Conservation (phyloP, 208 protist genomes). For the Angomonas ambiguus region DNA sequence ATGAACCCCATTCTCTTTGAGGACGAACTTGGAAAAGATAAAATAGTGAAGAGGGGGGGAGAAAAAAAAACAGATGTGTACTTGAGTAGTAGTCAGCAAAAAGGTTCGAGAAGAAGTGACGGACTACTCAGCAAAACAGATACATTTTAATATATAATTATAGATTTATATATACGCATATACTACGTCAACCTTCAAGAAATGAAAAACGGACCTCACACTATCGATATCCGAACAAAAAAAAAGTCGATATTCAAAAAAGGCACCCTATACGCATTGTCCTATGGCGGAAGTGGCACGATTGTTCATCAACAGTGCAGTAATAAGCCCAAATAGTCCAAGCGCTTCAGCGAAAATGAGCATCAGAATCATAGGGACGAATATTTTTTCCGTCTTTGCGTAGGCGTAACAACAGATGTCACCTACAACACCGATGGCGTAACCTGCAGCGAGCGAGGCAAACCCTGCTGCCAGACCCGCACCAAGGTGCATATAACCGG, state of each 20-base stretch:
- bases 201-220: background rate
- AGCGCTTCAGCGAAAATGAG: slow-evolving; percentile 99
- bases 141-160: too few species aligned
- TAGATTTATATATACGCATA: too few species aligned
- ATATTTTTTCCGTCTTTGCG: slow-evolving; percentile 96
- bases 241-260: background rate
- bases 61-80: slow-evolving; percentile 6
- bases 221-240: background rate
- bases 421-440: slow-evolving; percentile 99
- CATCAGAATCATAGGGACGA: slow-evolving; percentile 99
- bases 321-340: slow-evolving; percentile 98
- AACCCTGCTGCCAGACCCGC: slow-evolving; percentile 95
- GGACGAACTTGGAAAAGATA: too few species aligned
- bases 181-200: too few species aligned
- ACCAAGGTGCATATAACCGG: slow-evolving; percentile 95
- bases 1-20: too few species aligned
- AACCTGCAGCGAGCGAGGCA: slow-evolving; percentile 93
- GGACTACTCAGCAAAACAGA: too few species aligned
- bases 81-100: background rate
- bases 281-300: slow-evolving; percentile 48
- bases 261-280: slow-evolving; percentile 18
- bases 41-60: too few species aligned
- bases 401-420: slow-evolving; percentile 94
- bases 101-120: too few species aligned
- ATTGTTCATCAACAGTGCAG: slow-evolving; percentile 93